These are phyloP conservation scores for Mycena vitilis DNA, from an alignment of 768 basidiomycete genomes.

Conservation along the genomic window DNA sequence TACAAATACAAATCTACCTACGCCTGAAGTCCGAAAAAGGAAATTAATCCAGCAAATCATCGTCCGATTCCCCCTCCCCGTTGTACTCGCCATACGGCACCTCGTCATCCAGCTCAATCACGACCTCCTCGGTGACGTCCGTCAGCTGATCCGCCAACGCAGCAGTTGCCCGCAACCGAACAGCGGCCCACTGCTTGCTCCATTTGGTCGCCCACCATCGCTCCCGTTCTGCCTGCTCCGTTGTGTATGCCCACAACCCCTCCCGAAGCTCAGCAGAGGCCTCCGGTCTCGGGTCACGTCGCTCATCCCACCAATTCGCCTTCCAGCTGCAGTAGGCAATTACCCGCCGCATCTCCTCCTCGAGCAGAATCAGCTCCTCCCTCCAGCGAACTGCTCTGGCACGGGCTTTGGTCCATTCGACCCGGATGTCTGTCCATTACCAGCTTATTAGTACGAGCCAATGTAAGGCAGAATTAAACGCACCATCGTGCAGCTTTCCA, in stretches of 20 bases:
- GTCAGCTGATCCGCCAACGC: not conserved
- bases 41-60: slow-evolving; percentile 5
- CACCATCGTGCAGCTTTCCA: slow-evolving; percentile 9
- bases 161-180: not conserved
- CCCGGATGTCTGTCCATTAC: too few relatives aligned
- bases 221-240: slow-evolving; percentile 1
- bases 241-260: not conserved
- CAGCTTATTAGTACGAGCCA: too few relatives aligned
- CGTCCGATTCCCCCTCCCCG: not conserved
- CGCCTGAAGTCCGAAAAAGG: not conserved
- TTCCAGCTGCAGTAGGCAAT: not conserved
- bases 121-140: not conserved
- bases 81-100: slow-evolving; percentile 5
- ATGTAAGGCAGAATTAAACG: not conserved
- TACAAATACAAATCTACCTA: not conserved
- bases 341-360: slow-evolving; percentile 2
- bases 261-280: not conserved
- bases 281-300: not conserved
- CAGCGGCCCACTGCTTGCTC: not conserved
- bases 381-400: not conserved
- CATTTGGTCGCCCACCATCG: not conserved
- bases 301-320: not conserved
- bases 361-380: not conserved
- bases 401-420: slow-evolving; percentile 10
- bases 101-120: slow-evolving; percentile 6